A percentile compares a stretch with the other conserved stretches of the same genome.
Evolutionary conservation across 106 monocot genomes (phyloP).

Genomic region (Xerophyta viscosa): DNA sequence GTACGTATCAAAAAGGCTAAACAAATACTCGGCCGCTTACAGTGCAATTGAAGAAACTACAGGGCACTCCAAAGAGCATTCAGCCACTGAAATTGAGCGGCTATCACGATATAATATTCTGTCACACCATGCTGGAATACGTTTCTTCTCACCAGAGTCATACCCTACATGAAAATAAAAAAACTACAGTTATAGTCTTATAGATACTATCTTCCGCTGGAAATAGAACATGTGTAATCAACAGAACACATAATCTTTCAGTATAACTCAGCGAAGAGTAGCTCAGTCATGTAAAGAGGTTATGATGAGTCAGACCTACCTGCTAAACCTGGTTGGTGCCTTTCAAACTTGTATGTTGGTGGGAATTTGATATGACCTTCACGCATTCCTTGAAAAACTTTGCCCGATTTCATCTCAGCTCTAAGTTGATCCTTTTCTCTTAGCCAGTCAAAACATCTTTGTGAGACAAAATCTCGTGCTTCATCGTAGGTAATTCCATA

Average conservation of each 20-base stretch:
- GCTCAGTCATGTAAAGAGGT: background rate
- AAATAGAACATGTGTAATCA: background rate
- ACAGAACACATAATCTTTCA: no score
- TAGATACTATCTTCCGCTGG: background rate
- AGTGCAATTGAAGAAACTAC: conserved; percentile 37
- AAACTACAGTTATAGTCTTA: no score
- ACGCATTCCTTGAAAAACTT: conserved; percentile 77
- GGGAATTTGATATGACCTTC: conserved; percentile 65
- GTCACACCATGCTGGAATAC: conserved; percentile 73
- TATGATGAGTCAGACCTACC: conserved; percentile 20
- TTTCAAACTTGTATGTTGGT: conserved; percentile 79
- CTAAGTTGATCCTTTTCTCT: conserved; percentile 57
- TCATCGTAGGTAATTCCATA: conserved; percentile 55
- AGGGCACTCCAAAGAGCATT: conserved; percentile 48
- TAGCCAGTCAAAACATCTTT: conserved; percentile 67
- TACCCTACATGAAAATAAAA: conserved; percentile 35
- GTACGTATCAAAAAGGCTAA: no score
- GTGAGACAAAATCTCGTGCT: conserved; percentile 58
- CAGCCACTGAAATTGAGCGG: conserved; percentile 23
- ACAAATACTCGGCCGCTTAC: no score
- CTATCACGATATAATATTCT: conserved; percentile 63
- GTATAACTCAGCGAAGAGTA: no score
- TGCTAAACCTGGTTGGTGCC: conserved; percentile 41
- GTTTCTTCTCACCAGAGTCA: conserved; percentile 59
- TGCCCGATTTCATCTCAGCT: conserved; percentile 68